Evolutionary conservation across 2,329 filamentous ascomycete genomes (phyloP).

Genomic region (Colletotrichum sp.): DNA sequence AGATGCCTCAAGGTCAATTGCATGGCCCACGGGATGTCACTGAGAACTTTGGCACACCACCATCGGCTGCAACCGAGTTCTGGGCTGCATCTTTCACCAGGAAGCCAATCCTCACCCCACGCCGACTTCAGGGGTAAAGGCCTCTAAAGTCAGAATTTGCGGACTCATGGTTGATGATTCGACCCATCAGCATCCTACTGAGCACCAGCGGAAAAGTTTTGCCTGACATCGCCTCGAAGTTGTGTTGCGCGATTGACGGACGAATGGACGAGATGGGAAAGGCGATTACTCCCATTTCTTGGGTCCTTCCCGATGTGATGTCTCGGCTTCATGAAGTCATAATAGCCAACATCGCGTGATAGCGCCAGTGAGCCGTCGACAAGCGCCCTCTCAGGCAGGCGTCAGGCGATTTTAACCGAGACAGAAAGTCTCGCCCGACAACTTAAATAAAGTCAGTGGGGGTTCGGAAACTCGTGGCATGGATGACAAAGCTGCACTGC

Average conservation of each 20-base stretch:
- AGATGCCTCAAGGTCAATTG: neutral
- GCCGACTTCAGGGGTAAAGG: neutral
- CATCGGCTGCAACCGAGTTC: neutral
- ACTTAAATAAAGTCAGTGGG: neutral
- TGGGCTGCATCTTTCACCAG: neutral
- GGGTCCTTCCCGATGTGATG: constrained; percentile 8
- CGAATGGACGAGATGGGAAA: neutral
- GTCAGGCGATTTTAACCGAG: neutral
- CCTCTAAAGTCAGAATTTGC: neutral
- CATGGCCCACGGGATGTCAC: neutral
- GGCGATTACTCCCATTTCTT: neutral
- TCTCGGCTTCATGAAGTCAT: constrained; percentile 13
- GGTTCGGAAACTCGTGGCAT: neutral
- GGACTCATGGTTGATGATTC: neutral
- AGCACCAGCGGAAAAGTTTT: neutral
- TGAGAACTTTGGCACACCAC: neutral
- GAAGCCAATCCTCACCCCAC: constrained; percentile 3
- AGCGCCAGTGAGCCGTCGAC: neutral
- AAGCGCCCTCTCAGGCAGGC: neutral
- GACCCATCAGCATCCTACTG: neutral
- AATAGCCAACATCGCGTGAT: constrained; percentile 9
- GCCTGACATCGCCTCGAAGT: neutral
- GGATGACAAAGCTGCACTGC: neutral
- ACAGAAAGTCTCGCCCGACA: neutral
- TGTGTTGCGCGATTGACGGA: neutral